phyloP scores from a whole-genome alignment of 2,329 filamentous ascomycete species.

The Teratosphaeria zuluensis region DNA sequence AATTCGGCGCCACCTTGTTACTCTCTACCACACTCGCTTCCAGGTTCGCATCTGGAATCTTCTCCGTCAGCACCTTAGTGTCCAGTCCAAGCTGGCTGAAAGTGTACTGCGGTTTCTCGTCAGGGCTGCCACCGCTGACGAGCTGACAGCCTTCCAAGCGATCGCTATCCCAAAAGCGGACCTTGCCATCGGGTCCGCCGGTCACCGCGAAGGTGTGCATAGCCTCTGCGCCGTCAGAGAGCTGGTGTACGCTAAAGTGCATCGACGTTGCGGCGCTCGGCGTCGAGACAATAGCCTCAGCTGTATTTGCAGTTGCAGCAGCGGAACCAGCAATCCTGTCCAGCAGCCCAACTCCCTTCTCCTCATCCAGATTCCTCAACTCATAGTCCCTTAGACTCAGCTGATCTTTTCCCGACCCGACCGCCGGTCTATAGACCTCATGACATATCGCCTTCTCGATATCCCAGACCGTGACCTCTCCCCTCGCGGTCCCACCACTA shows the following conservation, averaged over 20 bases:
- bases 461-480: conserved; percentile 93
- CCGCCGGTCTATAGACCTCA: conserved; percentile 69
- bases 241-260: conserved; percentile 58
- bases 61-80: conserved; percentile 32
- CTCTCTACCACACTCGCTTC: conserved; percentile 13
- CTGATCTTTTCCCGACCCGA: conserved; percentile 42
- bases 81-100: conserved; percentile 30
- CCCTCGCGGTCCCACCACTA: conserved; percentile 73
- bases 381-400: conserved; percentile 56
- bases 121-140: conserved; percentile 59
- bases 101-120: conserved; percentile 64
- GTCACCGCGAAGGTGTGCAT: conserved; percentile 78
- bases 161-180: conserved; percentile 87
- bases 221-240: conserved; percentile 59
- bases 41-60: conserved; percentile 8
- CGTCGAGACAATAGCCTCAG: conserved; percentile 4
- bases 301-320: conserved; percentile 19
- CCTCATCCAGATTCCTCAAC: conserved; percentile 82
- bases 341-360: conserved; percentile 77
- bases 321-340: conserved; percentile 70
- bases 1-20: conserved; percentile 15
- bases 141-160: conserved; percentile 69
- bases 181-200: conserved; percentile 78
- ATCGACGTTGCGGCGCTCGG: conserved; percentile 62
- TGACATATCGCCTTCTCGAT: conserved; percentile 80